Conservation (phyloP, 257 asterid species). For the Eucommia ulmoides region DNA sequence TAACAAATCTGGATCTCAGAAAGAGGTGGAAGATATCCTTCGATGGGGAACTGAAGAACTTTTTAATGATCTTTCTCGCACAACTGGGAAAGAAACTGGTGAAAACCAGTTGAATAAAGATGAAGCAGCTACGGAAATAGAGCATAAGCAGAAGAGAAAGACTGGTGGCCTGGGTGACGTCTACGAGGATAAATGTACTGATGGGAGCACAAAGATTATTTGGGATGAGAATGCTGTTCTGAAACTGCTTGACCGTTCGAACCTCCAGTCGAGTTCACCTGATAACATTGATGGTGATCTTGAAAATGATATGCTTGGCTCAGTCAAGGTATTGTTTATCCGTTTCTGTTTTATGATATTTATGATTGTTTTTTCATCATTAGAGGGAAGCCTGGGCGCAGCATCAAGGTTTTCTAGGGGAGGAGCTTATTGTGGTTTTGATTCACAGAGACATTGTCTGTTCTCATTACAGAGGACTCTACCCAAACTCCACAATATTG, state of each 20-base stretch:
- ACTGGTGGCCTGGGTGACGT: constrained; percentile 97
- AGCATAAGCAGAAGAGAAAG: constrained; percentile 54
- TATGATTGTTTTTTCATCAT: too few species aligned
- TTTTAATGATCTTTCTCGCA: constrained; percentile 51
- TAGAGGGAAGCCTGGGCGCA: too few species aligned
- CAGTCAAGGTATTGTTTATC: constrained; percentile 55
- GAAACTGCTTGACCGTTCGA: constrained; percentile 89
- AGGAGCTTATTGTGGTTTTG: too few species aligned
- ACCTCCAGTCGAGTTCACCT: constrained; percentile 53
- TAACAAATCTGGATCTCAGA: constrained; percentile 85
- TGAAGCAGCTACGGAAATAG: constrained; percentile 40
- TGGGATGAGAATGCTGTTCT: constrained; percentile 86
- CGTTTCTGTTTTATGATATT: too few species aligned
- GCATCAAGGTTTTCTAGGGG: too few species aligned
- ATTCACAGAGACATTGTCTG: too few species aligned
- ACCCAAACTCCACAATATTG: too few species aligned
- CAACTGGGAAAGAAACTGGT: constrained; percentile 38
- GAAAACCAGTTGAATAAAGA: constrained; percentile 40
- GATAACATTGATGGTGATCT: constrained; percentile 63
- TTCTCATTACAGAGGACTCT: too few species aligned
- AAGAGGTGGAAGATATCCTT: constrained; percentile 91
- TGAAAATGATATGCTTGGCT: constrained; percentile 91
- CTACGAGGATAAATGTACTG: constrained; percentile 82
- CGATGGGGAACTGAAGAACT: constrained; percentile 99
- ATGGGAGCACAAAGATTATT: constrained; percentile 51